Conservation (phyloP, 495 filamentous ascomycete species). For the Tuber indicum region DNA sequence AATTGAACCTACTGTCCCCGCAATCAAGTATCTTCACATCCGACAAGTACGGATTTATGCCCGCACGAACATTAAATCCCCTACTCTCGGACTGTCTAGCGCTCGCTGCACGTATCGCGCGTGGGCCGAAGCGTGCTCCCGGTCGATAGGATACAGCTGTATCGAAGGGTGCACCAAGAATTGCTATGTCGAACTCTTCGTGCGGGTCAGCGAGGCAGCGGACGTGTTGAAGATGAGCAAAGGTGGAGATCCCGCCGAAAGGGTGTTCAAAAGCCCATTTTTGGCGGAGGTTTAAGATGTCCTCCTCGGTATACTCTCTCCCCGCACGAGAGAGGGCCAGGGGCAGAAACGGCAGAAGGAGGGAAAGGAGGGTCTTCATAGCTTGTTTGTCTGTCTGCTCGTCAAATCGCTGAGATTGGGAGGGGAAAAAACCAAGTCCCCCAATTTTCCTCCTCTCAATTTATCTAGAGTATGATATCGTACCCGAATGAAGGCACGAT, state of each 20-base stretch:
- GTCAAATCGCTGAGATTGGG: neutral
- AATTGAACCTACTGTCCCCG: constrained; percentile 52
- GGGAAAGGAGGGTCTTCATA: neutral
- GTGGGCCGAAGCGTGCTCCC: constrained; percentile 75
- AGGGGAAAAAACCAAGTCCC: neutral
- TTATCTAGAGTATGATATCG: neutral
- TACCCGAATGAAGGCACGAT: neutral
- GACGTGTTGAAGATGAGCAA: constrained; percentile 68
- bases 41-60: constrained; percentile 67
- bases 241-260: constrained; percentile 72
- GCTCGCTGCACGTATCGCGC: constrained; percentile 72
- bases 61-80: constrained; percentile 69
- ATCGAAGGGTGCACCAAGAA: constrained; percentile 79
- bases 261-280: constrained; percentile 51
- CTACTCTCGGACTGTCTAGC: constrained; percentile 65
- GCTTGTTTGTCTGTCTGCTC: neutral
- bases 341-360: neutral
- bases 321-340: neutral
- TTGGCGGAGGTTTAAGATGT: neutral
- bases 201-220: constrained; percentile 66
- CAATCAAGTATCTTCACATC: constrained; percentile 73
- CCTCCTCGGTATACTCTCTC: neutral
- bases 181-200: constrained; percentile 66
- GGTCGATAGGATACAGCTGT: constrained; percentile 75
- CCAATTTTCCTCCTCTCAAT: neutral